Evolutionary conservation across 352 stramenopile genomes (phyloP), one percentile per base, ranked within the genome.

Genomic region (Globisporangium spiculum): DNA sequence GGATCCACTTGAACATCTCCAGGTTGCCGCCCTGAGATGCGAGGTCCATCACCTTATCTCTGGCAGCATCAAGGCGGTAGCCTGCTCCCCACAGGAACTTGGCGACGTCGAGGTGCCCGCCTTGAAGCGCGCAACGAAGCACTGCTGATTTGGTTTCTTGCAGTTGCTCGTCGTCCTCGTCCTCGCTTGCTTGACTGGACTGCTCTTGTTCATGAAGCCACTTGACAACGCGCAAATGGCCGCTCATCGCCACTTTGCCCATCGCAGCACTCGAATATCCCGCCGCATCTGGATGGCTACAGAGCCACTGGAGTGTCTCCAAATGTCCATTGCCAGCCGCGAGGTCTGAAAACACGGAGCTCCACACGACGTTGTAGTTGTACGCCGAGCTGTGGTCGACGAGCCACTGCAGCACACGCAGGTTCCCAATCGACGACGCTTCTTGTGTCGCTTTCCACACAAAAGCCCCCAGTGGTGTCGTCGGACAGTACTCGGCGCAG

Each of bases 251-350:
- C 41, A 32, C 61, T 26, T 44, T 34, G 1, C 3, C 9, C 36
- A 53, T 53, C 22, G 59, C 24, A 16, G 36, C 36, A 14, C 34
- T 36, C 12, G 58, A 56, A 12, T n/a, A 41, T 5, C 54, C 27
- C 1, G 6, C 41, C 2, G 41, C 24, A n/a, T 12, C 14, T 22
- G 3, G 26, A 20, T 65, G 24, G 14, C 24, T 27, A 36, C 27
- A 44, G 10, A 67, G 12, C 50, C 61, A 67, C 61, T 53, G 50
- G 26, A 67, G 61, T 32, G 24, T 38, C 30, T 59, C 61, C 46
- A 66, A 22, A 52, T 66, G 46, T 9, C 61, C 61, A 1, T 53
- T 36, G 14, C 24, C 34, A 52, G 50, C 61, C 24, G 61, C 61
- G 18, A 52, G 27, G 16, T 67, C 61, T 41, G 38, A 26, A 26